Percentiles rank a stretch among this genome's conserved stretches.
Conservation (phyloP, 2,329 filamentous ascomycete species). For the Fusarium albosuccineum region DNA sequence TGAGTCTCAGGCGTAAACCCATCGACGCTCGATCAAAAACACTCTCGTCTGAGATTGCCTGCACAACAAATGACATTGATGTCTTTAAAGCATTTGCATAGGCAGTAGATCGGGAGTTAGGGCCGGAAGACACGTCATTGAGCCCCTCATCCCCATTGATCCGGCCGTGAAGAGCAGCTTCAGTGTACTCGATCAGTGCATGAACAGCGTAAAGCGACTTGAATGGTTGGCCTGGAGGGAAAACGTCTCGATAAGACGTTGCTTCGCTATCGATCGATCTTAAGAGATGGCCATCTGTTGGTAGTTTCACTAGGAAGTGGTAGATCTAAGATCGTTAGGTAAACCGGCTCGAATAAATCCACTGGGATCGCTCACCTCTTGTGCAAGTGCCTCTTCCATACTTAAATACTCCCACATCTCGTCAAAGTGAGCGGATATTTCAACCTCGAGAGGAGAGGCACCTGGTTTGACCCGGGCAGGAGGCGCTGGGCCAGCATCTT, state of each 20-base stretch:
- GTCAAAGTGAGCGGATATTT: slow-evolving; percentile 85
- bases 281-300: slow-evolving; percentile 73
- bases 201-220: slow-evolving; percentile 80
- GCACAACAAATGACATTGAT: slow-evolving; percentile 67
- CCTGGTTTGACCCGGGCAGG: slow-evolving; percentile 62
- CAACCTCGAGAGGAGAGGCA: slow-evolving; percentile 76
- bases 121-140: slow-evolving; percentile 8
- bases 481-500: slow-evolving; percentile 60
- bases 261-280: slow-evolving; percentile 67
- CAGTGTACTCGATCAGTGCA: slow-evolving; percentile 73
- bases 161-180: slow-evolving; percentile 53
- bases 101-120: slow-evolving; percentile 38
- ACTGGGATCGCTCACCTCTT: slow-evolving; percentile 65
- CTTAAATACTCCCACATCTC: slow-evolving; percentile 86
- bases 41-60: slow-evolving; percentile 70
- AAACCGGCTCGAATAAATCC: not conserved
- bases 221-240: slow-evolving; percentile 77
- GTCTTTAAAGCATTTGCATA: slow-evolving; percentile 56
- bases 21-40: slow-evolving; percentile 58
- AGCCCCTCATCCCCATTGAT: slow-evolving; percentile 14
- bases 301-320: slow-evolving; percentile 77
- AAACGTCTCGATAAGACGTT: slow-evolving; percentile 71
- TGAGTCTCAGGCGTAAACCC: slow-evolving; percentile 45
- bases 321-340: slow-evolving; percentile 67
- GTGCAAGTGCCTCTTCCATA: slow-evolving; percentile 76